phyloP scores from a whole-genome alignment of 2,329 filamentous ascomycete species.

The Raffaelea albimanens region DNA sequence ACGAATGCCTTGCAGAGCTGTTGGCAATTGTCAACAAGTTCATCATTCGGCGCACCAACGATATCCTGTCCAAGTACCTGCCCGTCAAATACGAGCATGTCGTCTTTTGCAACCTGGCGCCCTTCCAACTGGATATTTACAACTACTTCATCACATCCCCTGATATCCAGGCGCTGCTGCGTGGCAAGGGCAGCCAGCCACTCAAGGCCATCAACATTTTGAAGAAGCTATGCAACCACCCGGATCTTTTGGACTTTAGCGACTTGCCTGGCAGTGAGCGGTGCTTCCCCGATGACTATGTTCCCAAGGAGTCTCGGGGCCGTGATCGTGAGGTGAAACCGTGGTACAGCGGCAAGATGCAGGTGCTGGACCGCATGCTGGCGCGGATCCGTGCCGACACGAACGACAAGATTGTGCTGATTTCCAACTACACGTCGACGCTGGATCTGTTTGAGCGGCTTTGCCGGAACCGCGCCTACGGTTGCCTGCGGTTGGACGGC shows the following conservation, averaged over 20 bases:
- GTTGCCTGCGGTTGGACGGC: constrained; percentile 80
- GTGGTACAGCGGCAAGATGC: constrained; percentile 98
- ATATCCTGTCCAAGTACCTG: constrained; percentile 94
- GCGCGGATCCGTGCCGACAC: constrained; percentile 91
- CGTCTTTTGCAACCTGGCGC: constrained; percentile 90
- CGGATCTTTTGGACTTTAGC: constrained; percentile 76
- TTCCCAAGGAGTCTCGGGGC: constrained; percentile 77
- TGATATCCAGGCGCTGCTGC: constrained; percentile 82
- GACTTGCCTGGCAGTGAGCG: constrained; percentile 80
- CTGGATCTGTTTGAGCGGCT: constrained; percentile 89
- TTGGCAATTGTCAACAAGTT: constrained; percentile 90
- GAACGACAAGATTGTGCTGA: constrained; percentile 97
- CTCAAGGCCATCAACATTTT: constrained; percentile 93
- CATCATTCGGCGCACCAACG: constrained; percentile 94
- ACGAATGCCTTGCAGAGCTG: constrained; percentile 73
- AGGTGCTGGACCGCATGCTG: constrained; percentile 95
- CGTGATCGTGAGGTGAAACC: constrained; percentile 86
- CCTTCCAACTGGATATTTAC: constrained; percentile 88
- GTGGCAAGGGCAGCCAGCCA: constrained; percentile 90
- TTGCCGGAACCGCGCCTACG: constrained; percentile 77
- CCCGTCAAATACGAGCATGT: constrained; percentile 99
- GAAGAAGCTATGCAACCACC: constrained; percentile 98
- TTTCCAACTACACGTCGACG: constrained; percentile 96
- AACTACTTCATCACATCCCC: constrained; percentile 96
- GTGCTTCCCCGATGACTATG: constrained; percentile 75